phyloP scores from a whole-genome alignment of 169 alveolate species.

The Perkinsus chesapeaki region DNA sequence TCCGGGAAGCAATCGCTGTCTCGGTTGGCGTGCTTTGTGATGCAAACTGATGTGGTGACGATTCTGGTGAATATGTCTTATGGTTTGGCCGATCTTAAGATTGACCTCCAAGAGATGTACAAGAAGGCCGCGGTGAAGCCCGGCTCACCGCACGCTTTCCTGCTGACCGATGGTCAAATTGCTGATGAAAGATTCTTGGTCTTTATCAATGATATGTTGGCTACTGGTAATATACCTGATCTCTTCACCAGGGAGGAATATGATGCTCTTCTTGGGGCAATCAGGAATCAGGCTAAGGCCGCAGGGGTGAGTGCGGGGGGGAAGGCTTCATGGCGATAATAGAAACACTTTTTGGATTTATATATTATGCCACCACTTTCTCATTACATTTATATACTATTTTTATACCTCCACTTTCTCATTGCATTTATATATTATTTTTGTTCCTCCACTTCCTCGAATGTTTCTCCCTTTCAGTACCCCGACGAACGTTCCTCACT shows the following conservation, averaged over 20 bases:
- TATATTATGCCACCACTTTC: no score
- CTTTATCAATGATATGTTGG: constrained; percentile 85
- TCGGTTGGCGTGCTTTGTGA: constrained; percentile 78
- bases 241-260: constrained; percentile 83
- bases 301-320: constrained; percentile 45
- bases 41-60: constrained; percentile 65
- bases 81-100: constrained; percentile 72
- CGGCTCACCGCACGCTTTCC: constrained; percentile 76
- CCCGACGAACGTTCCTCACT: constrained; percentile 73
- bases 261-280: constrained; percentile 69
- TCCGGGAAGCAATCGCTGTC: constrained; percentile 90
- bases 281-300: constrained; percentile 80
- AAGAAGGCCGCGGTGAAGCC: constrained; percentile 85
- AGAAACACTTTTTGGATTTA: constrained; percentile 33
- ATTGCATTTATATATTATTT: background rate
- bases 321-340: constrained; percentile 38
- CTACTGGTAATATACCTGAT: constrained; percentile 88
- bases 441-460: background rate
- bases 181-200: constrained; percentile 84
- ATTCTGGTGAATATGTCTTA: constrained; percentile 79
- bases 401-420: no score
- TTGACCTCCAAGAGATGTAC: constrained; percentile 81
- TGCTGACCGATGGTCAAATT: constrained; percentile 86
- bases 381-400: no score
- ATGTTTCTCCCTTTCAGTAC: background rate